These are phyloP conservation scores for Verticillium klebahnii DNA, from an alignment of 2,329 filamentous ascomycete genomes.

Conservation along the genomic window DNA sequence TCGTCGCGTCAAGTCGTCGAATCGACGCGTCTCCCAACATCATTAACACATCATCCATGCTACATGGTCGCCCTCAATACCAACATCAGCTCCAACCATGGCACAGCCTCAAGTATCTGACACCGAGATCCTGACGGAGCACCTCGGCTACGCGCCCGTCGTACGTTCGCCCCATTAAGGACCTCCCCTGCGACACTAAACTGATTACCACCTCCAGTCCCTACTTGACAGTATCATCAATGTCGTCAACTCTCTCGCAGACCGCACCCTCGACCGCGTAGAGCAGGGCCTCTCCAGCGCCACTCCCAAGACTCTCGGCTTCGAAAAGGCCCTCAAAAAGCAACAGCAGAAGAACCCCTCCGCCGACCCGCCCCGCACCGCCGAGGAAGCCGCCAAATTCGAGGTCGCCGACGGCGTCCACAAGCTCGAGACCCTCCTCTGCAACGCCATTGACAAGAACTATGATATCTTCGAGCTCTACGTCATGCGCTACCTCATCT, in stretches of 20 bases:
- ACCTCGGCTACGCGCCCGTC: conserved; percentile 90
- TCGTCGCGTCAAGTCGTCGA: conserved; percentile 11
- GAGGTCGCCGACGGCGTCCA: conserved; percentile 89
- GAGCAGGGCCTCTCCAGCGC: conserved; percentile 75
- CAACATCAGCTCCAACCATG: conserved; percentile 1
- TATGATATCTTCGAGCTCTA: conserved; percentile 89
- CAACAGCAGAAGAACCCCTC: conserved; percentile 29
- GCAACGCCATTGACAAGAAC: conserved; percentile 76
- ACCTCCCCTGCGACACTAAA: neutral
- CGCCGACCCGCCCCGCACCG: conserved; percentile 28
- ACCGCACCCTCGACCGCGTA: conserved; percentile 82
- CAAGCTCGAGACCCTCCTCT: conserved; percentile 77
- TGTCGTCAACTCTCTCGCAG: conserved; percentile 87
- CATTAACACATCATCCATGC: neutral
- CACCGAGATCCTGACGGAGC: conserved; percentile 80
- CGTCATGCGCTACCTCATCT: conserved; percentile 79
- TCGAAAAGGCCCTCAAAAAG: conserved; percentile 36
- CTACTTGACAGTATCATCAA: conserved; percentile 98
- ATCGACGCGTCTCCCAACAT: neutral
- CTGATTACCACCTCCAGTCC: conserved; percentile 49
- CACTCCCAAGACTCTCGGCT: conserved; percentile 75
- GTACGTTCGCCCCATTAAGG: conserved; percentile 47
- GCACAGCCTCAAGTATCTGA: conserved; percentile 36
- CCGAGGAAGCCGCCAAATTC: conserved; percentile 36
- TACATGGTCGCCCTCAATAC: neutral